phyloP scores from a whole-genome alignment of 108 stramenopile genomes.

The Conticribra weissflogii region DNA sequence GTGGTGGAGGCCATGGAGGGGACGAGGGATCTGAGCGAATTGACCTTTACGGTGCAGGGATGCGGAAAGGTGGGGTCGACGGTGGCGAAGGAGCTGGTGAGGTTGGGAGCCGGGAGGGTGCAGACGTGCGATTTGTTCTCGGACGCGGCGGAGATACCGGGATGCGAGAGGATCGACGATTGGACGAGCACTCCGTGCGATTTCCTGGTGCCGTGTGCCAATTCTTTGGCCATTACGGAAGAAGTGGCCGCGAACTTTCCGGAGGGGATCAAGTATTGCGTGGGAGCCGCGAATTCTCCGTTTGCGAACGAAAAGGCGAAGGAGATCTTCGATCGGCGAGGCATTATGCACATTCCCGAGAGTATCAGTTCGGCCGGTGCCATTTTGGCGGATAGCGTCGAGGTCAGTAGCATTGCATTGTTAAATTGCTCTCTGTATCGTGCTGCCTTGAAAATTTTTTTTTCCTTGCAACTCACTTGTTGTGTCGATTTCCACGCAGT shows the following conservation, averaged over 20 bases:
- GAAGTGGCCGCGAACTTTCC: slow-evolving; percentile 36
- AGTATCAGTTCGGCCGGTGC: slow-evolving; percentile 45
- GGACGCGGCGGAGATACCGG: slow-evolving; percentile 27
- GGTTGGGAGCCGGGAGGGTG: slow-evolving; percentile 41
- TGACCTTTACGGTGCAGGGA: slow-evolving; percentile 57
- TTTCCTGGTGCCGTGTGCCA: slow-evolving; percentile 51
- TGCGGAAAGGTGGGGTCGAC: slow-evolving; percentile 53
- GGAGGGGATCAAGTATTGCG: slow-evolving; percentile 26
- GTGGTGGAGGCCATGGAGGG: slow-evolving; percentile 40
- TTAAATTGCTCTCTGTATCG: not conserved
- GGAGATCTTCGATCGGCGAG: slow-evolving; percentile 29
- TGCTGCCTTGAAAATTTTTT: not conserved
- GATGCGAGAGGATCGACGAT: slow-evolving; percentile 38
- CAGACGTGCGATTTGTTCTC: slow-evolving; percentile 42
- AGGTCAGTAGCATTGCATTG: slow-evolving; percentile 3
- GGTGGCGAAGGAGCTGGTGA: slow-evolving; percentile 40
- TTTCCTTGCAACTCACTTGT: not conserved
- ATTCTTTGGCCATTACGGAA: slow-evolving; percentile 42
- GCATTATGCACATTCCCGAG: slow-evolving; percentile 49
- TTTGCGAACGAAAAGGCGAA: slow-evolving; percentile 37
- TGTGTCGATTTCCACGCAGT: slow-evolving; percentile 6
- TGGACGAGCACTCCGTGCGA: slow-evolving; percentile 34
- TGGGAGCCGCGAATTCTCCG: slow-evolving; percentile 46
- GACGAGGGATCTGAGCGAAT: slow-evolving; percentile 14
- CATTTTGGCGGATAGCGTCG: slow-evolving; percentile 44